phyloP scores from a whole-genome alignment of 2,329 filamentous ascomycete species.

The Pyrenochaeta sp. region DNA sequence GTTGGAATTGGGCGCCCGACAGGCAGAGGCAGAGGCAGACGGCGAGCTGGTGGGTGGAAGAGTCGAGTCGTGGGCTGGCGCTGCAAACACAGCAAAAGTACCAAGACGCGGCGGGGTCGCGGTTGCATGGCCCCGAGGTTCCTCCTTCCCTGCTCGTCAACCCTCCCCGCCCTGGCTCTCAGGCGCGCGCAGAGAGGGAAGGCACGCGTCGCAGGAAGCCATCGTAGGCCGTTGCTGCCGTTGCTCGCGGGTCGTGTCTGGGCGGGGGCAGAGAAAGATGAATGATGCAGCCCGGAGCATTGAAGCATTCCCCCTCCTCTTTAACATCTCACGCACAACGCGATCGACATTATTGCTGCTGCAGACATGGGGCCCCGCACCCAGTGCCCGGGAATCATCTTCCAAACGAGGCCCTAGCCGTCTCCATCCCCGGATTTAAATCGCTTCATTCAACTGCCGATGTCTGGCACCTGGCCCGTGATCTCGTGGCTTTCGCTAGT shows the following conservation, averaged over 20 bases:
- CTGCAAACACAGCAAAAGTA: conserved; percentile 14
- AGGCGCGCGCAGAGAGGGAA: not conserved
- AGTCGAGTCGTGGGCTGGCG: not conserved
- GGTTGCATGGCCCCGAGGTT: conserved; percentile 12
- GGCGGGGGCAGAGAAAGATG: too few relatives aligned
- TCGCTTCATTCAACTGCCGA: conserved; percentile 24
- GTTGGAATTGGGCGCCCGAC: too few relatives aligned
- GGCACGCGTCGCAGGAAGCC: not conserved
- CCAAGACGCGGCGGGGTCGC: conserved; percentile 16
- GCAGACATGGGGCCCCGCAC: conserved; percentile 21
- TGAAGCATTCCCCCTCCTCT: too few relatives aligned
- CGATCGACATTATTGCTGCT: conserved; percentile 6
- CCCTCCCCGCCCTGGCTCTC: conserved; percentile 3
- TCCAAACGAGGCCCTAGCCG: conserved; percentile 5
- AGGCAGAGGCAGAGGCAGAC: too few relatives aligned
- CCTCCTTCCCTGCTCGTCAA: conserved; percentile 4
- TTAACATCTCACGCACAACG: too few relatives aligned
- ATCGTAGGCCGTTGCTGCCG: too few relatives aligned
- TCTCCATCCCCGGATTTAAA: conserved; percentile 5
- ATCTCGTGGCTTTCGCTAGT: conserved; percentile 1
- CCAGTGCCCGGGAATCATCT: conserved; percentile 10
- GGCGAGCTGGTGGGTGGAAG: too few relatives aligned
- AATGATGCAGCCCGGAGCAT: too few relatives aligned
- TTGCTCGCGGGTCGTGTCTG: too few relatives aligned
- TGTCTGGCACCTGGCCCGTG: conserved; percentile 7